Percentiles rank a stretch among this genome's conserved stretches.
Conservation (phyloP, 2,329 filamentous ascomycete genomes). For the Aspergillus sp. region DNA sequence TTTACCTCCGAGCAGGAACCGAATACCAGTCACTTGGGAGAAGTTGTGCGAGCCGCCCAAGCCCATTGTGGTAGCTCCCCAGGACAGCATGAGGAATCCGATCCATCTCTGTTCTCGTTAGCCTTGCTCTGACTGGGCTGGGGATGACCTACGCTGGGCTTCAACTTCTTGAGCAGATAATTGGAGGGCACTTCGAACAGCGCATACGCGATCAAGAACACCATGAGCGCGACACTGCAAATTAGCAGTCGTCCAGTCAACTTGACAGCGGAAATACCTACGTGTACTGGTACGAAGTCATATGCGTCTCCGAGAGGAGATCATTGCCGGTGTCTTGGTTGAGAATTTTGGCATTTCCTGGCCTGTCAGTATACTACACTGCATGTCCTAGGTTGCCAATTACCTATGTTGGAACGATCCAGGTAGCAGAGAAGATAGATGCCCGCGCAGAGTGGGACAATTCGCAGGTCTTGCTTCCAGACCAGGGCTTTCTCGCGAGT, state of each 20-base stretch:
- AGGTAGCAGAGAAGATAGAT: constrained; percentile 71
- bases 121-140: not conserved
- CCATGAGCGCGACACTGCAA: constrained; percentile 47
- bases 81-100: constrained; percentile 53
- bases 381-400: not conserved
- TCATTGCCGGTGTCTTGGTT: constrained; percentile 63
- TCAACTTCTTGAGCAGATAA: constrained; percentile 51
- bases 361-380: constrained; percentile 9
- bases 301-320: constrained; percentile 62
- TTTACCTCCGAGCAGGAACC: constrained; percentile 49
- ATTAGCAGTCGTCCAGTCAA: constrained; percentile 1
- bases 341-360: constrained; percentile 64
- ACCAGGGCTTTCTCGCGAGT: constrained; percentile 43
- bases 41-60: constrained; percentile 49
- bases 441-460: constrained; percentile 63
- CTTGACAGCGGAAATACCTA: constrained; percentile 22
- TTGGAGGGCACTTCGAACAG: constrained; percentile 55
- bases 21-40: constrained; percentile 47
- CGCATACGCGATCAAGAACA: constrained; percentile 52
- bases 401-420: constrained; percentile 68
- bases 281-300: constrained; percentile 64
- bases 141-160: constrained; percentile 40
- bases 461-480: constrained; percentile 63
- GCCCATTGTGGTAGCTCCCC: constrained; percentile 52
- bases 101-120: constrained; percentile 45